These are phyloP conservation scores for Apiospora sp. DNA, from an alignment of 2,329 filamentous ascomycete species.

Conservation along the genomic window DNA sequence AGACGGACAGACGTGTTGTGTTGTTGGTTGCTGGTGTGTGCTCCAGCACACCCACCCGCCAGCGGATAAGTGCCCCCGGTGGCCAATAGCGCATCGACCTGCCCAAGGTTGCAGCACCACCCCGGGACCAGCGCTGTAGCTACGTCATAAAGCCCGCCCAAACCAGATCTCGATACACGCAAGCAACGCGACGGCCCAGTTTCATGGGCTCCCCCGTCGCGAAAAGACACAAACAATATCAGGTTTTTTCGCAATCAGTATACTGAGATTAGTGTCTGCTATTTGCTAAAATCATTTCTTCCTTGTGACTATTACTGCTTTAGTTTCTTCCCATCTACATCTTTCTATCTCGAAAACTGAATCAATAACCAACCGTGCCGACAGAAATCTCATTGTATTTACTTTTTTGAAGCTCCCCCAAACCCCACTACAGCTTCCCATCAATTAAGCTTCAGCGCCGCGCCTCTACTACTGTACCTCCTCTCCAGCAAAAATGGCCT, in stretches of 20 bases:
- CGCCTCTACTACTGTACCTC: background rate
- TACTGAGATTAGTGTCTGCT: background rate
- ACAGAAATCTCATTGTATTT: background rate
- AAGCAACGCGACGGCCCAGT: slow-evolving; percentile 13
- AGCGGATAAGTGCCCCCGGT: background rate
- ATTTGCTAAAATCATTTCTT: background rate
- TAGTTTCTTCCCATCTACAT: background rate
- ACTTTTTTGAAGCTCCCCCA: background rate
- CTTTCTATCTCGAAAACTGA: background rate
- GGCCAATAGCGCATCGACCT: slow-evolving; percentile 14
- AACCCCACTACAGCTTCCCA: background rate
- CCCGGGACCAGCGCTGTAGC: background rate
- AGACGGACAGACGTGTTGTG: background rate
- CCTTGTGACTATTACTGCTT: background rate
- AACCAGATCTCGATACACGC: slow-evolving; percentile 15
- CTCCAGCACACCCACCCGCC: slow-evolving; percentile 1
- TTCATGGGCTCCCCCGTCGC: slow-evolving; percentile 3
- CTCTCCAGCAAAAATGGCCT: slow-evolving; percentile 31
- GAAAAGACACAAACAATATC: slow-evolving; percentile 9
- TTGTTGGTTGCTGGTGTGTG: slow-evolving; percentile 4
- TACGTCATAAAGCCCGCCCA: slow-evolving; percentile 6
- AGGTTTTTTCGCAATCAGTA: background rate
- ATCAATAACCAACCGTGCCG: background rate
- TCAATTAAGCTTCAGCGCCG: slow-evolving; percentile 6
- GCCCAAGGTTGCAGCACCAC: background rate